A percentile compares a stretch with the other conserved stretches of the same genome.
Conservation (phyloP, 306 rosid genomes). For the Pyrus pyrifolia region DNA sequence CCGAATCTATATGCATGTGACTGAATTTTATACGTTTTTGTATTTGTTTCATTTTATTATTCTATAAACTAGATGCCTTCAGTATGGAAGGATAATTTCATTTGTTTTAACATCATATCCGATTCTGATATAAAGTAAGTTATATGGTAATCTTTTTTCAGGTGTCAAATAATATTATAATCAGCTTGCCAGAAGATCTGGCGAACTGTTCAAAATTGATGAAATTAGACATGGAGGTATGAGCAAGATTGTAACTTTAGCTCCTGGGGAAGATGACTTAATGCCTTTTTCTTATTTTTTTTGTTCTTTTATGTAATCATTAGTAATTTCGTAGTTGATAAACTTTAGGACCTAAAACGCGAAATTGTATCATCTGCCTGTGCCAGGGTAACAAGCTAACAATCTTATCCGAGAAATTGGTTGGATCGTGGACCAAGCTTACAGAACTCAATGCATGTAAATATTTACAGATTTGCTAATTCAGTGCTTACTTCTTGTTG, state of each 20-base stretch:
- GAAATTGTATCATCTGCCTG: slow-evolving; percentile 4
- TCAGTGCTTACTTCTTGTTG: slow-evolving; percentile 5
- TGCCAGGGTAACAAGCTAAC: slow-evolving; percentile 82
- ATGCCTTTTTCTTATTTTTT: not conserved
- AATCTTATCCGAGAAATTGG: slow-evolving; percentile 45
- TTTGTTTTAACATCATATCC: not conserved
- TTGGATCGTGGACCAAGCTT: slow-evolving; percentile 77
- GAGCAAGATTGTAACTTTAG: slow-evolving; percentile 14
- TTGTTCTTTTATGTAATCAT: not conserved
- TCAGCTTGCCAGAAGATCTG: slow-evolving; percentile 73
- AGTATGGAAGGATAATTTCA: too few species aligned
- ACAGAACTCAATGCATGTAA: slow-evolving; percentile 85
- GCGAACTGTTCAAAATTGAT: slow-evolving; percentile 71
- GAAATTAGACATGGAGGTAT: slow-evolving; percentile 88
- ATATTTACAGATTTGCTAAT: slow-evolving; percentile 7
- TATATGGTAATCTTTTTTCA: slow-evolving; percentile 29
- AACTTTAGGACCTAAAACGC: slow-evolving; percentile 7
- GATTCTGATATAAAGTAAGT: not conserved
- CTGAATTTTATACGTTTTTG: too few species aligned
- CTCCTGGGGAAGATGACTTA: slow-evolving; percentile 2
- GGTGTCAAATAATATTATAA: slow-evolving; percentile 73
- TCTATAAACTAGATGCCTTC: too few species aligned
- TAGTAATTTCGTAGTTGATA: slow-evolving; percentile 4
- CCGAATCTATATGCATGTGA: not conserved
- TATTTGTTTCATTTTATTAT: too few species aligned